Evolutionary conservation across 805 yeast species (phyloP), one percentile per base, ranked within the genome.

Genomic region (Kregervanrija delftensis): DNA sequence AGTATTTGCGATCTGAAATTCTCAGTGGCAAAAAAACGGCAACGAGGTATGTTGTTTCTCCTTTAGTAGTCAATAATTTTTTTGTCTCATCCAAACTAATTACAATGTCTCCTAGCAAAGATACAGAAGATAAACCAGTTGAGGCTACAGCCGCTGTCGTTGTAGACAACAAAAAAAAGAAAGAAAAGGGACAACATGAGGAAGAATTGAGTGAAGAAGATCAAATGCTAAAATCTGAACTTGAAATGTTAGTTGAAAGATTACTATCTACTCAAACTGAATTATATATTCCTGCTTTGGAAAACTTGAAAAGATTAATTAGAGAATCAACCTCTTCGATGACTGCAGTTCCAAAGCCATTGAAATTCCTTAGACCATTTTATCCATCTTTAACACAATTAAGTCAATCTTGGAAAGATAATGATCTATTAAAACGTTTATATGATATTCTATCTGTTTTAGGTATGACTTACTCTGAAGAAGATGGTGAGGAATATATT

Each of bases 281-380:
- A 14, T 67, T 78, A 15, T 85, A 86, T 59, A 66, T 66, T 33
- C 67, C 78, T 11, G 75, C 88, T n/a, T 72, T 93, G 54, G 72
- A 73, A 36, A 72, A 81, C 42, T 74, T 93, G 63, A 89, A 88
- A 59, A 76, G 73, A 40, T 79, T 79, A 56, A 90, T 93, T 57
- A 79, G 87, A 53, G 95, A 93, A 44, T 86, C 97, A 11, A 93
- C 99, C 3, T 86, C 96, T 34, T 90, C 97, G 8, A 93, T 93
- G 97, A 93, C 99, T 2, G 99, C 99, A 3, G 99, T 93, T 42
- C 99, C 99, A 34, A 93, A 93, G 66, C 99, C 99, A 5, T 77
- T 93, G 67, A 95, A 93, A 70, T 93, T 93, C 62, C 74, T 93
- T 52, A 80, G 96, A 58, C 96, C 97, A 8, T 86, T 81, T 58